phyloP scores from a whole-genome alignment of 495 filamentous ascomycete species.

The Collariella sp. region DNA sequence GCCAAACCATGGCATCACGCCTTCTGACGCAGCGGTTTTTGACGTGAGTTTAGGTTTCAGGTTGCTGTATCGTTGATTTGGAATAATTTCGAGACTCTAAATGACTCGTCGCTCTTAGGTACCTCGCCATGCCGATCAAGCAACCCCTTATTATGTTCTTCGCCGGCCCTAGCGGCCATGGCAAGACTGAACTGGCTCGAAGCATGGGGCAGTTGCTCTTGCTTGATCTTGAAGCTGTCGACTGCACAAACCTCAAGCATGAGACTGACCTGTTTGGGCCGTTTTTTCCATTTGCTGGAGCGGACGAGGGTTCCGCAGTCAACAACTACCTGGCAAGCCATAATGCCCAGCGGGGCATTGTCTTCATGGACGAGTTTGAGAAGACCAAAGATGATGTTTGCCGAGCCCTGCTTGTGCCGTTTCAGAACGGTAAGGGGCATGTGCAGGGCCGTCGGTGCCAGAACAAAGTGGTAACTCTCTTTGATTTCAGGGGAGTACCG shows the following conservation, averaged over 20 bases:
- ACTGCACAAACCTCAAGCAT: constrained; percentile 34
- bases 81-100: not conserved
- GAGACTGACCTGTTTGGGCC: constrained; percentile 44
- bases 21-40: not conserved
- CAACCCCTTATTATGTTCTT: constrained; percentile 38
- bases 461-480: not conserved
- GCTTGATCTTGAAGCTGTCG: constrained; percentile 32
- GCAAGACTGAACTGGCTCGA: constrained; percentile 44
- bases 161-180: constrained; percentile 45
- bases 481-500: constrained; percentile 3
- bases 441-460: not conserved
- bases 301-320: constrained; percentile 34
- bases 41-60: not conserved
- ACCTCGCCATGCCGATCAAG: constrained; percentile 10
- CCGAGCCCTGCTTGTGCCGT: constrained; percentile 36
- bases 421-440: constrained; percentile 32
- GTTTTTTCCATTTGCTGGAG: constrained; percentile 24
- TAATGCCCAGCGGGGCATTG: constrained; percentile 33
- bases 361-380: constrained; percentile 53
- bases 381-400: constrained; percentile 41
- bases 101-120: no score
- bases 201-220: constrained; percentile 38
- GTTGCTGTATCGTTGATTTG: no score
- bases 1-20: not conserved
- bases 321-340: constrained; percentile 48